A percentile compares a stretch with the other conserved stretches of the same genome.
Conservation (phyloP, 305 asterid species). For the Fraxinus paxiana region DNA sequence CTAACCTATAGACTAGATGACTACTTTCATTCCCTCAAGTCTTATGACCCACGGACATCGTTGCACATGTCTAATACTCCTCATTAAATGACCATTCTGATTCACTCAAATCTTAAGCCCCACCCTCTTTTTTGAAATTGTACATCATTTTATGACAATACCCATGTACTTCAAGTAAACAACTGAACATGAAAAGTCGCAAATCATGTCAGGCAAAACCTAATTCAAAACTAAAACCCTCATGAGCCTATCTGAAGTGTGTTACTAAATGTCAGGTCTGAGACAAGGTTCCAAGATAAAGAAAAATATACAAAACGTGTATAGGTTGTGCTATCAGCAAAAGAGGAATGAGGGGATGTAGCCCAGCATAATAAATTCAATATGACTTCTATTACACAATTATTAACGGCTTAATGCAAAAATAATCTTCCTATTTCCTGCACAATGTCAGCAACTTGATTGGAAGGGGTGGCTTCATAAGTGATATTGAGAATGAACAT, state of each 20-base stretch:
- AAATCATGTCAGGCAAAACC: background rate
- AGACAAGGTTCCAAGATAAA: background rate
- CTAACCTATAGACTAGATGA: background rate
- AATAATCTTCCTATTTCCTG: background rate
- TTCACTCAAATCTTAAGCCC: slow-evolving; percentile 14
- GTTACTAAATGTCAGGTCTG: background rate
- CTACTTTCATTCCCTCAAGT: background rate
- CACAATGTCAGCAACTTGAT: slow-evolving; percentile 13
- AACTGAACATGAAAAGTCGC: slow-evolving; percentile 1
- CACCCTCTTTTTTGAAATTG: slow-evolving; percentile 6
- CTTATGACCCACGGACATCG: background rate
- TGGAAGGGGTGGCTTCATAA: background rate
- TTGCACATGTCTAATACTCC: slow-evolving; percentile 14
- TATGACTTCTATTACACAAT: background rate
- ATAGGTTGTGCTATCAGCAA: background rate
- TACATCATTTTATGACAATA: slow-evolving; percentile 4
- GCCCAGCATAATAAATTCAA: background rate
- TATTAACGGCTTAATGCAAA: background rate
- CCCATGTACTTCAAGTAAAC: slow-evolving; percentile 12
- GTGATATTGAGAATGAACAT: background rate
- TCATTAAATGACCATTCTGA: slow-evolving; percentile 3
- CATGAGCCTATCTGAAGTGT: background rate
- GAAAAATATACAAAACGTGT: background rate
- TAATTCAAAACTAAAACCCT: background rate
- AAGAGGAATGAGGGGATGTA: background rate